These are phyloP conservation scores for Amphirosellinia nigrospora DNA, from an alignment of 495 filamentous ascomycete species.

Conservation along the genomic window DNA sequence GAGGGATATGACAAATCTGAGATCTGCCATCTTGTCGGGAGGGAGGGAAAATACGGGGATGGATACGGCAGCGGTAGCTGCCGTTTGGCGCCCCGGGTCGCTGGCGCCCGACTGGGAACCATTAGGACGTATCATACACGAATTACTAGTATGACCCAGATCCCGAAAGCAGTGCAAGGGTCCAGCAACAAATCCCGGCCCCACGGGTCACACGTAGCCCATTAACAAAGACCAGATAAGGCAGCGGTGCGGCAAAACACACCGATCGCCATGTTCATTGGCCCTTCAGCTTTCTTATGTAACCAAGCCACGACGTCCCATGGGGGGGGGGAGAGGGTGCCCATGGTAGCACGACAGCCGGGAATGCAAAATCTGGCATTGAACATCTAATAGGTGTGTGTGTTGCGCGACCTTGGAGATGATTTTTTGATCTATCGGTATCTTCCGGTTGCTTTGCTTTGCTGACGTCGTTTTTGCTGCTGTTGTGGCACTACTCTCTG, in stretches of 20 bases:
- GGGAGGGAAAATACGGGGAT: background rate
- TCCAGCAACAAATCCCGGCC: constrained; percentile 37
- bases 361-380: background rate
- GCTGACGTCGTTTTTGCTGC: too few species aligned
- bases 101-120: constrained; percentile 3
- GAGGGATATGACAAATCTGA: background rate
- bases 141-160: constrained; percentile 37
- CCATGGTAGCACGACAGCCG: background rate
- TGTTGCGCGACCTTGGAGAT: background rate
- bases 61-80: background rate
- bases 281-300: background rate
- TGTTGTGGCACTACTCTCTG: constrained; percentile 8
- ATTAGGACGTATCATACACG: constrained; percentile 27
- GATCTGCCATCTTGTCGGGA: background rate
- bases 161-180: constrained; percentile 30
- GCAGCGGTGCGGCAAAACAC: constrained; percentile 1
- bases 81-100: background rate
- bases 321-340: too few species aligned
- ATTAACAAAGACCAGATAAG: background rate
- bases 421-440: constrained; percentile 1
- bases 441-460: constrained; percentile 3
- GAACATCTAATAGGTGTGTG: background rate
- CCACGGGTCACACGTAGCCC: constrained; percentile 22
- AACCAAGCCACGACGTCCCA: constrained; percentile 10
- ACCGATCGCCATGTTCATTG: constrained; percentile 8